Base-by-base conservation (phyloP, 345 rosid species). In the Balakata baccata region DNA sequence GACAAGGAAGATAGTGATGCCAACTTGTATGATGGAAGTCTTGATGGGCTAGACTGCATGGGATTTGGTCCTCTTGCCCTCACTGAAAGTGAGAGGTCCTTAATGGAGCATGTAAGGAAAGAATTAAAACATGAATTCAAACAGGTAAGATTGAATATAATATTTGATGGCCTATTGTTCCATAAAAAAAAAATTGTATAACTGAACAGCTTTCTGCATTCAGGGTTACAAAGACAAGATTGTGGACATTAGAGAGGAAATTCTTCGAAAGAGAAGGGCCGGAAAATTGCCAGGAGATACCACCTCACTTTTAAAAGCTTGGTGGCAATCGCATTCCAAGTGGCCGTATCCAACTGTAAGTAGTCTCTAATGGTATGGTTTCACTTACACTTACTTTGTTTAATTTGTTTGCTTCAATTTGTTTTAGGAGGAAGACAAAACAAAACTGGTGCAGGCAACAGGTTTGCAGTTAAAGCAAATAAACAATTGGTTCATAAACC, bases 291-390 rank as follows among this genome's bases (percentile, higher is more conserved):
- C 96, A 0, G 96, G 96, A 17, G 94, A 89, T 83, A 89, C 96
- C 11, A 90, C 94, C 37, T 86, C 87, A 7, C 84, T 81, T 63
- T 83, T 89, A 73, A 92, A 92, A 84, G 88, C 89, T 38, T 92
- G 97, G 97, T 92, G 97, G 97, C 88, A 82, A 59, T 77, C 90
- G 23, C 96, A 92, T 82, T 76, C 96, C 52, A 92, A 90, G 78
- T 92, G 97, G 97, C 97, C 97, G 67, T 92, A 92, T 76, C 96
- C 97, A 79, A 90, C 96, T 1, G 96, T 92, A 80, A 78, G 84
- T 71, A 45, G 34, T 29, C 34, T 29, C 34, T 29, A 29, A 2
- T 29, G 34, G 2, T 29, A 29, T 29, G 34, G 34, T 29, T 29
- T 29, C 34, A 29, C 34, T 29, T 29, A 29, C 2, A 29, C 34